Conservation (phyloP, 2,329 filamentous ascomycete genomes). For the Arthrobotrys conoides region DNA sequence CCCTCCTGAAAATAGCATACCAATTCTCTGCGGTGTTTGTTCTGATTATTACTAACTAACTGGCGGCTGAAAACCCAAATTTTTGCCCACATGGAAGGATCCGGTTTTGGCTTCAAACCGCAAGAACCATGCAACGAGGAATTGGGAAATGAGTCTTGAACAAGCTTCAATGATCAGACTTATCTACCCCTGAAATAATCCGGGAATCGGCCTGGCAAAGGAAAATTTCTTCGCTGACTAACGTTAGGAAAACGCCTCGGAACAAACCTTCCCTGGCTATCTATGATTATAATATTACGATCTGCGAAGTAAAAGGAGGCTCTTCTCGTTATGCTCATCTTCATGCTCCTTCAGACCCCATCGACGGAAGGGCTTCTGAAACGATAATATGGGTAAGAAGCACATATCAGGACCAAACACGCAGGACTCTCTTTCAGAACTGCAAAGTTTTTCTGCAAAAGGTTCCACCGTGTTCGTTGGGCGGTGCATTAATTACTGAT, state of each 20-base stretch:
- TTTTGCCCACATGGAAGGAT: constrained; percentile 11
- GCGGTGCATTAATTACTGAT: constrained; percentile 12
- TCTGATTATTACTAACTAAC: constrained; percentile 45
- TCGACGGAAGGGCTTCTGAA: constrained; percentile 15
- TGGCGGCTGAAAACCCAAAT: constrained; percentile 48
- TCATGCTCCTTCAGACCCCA: constrained; percentile 2
- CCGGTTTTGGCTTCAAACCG: constrained; percentile 17
- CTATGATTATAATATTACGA: constrained; percentile 37
- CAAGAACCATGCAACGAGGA: constrained; percentile 29
- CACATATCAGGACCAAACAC: constrained; percentile 16
- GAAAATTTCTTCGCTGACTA: constrained; percentile 14
- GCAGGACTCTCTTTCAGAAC: constrained; percentile 24
- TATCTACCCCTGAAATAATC: constrained; percentile 56
- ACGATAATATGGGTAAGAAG: constrained; percentile 4
- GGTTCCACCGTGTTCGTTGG: constrained; percentile 6
- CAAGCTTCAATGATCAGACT: constrained; percentile 27
- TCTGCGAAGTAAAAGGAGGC: constrained; percentile 45
- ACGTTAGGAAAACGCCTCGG: constrained; percentile 47
- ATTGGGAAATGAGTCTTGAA: constrained; percentile 48
- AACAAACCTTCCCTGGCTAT: constrained; percentile 29
- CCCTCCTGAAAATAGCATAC: constrained; percentile 49
- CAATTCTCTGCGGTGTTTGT: constrained; percentile 11
- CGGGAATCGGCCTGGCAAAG: constrained; percentile 31
- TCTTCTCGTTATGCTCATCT: constrained; percentile 40
- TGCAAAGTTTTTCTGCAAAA: not conserved